These are phyloP conservation scores for Candida railenensis DNA, from an alignment of 805 yeast genomes.

Conservation along the genomic window DNA sequence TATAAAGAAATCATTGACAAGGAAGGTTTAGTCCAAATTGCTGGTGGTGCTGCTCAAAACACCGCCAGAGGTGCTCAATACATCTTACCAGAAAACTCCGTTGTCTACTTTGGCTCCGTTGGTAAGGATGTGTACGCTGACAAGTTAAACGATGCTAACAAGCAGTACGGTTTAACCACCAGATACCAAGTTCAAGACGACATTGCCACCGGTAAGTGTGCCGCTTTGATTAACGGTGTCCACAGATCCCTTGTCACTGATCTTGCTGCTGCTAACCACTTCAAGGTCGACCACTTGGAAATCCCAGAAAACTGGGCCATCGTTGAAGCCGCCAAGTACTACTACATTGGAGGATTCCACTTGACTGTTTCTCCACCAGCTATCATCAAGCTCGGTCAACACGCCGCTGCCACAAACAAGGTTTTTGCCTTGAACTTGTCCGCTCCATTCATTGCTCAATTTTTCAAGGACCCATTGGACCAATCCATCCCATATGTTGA, in stretches of 20 bases:
- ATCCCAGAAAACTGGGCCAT: slow-evolving; percentile 85
- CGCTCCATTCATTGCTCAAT: slow-evolving; percentile 95
- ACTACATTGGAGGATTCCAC: slow-evolving; percentile 99
- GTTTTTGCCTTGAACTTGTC: slow-evolving; percentile 81
- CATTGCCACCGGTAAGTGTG: slow-evolving; percentile 94
- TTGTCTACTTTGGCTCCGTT: slow-evolving; percentile 93
- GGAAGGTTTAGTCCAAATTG: slow-evolving; percentile 67
- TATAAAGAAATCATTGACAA: slow-evolving; percentile 71
- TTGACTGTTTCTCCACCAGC: slow-evolving; percentile 97
- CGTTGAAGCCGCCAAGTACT: slow-evolving; percentile 78
- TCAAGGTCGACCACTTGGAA: slow-evolving; percentile 83
- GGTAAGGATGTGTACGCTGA: slow-evolving; percentile 90
- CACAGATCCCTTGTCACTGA: slow-evolving; percentile 95
- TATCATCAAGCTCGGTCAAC: slow-evolving; percentile 82
- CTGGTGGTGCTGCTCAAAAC: slow-evolving; percentile 99
- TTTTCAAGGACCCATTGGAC: slow-evolving; percentile 90
- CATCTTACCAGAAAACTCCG: slow-evolving; percentile 75
- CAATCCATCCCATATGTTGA: slow-evolving; percentile 83
- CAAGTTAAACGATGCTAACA: slow-evolving; percentile 78
- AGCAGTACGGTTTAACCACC: slow-evolving; percentile 83
- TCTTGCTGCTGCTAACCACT: slow-evolving; percentile 97
- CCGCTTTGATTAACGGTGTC: slow-evolving; percentile 85
- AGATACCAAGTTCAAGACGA: slow-evolving; percentile 78
- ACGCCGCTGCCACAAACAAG: slow-evolving; percentile 82
- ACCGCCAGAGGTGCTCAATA: slow-evolving; percentile 98